Percentiles rank a stretch among this genome's conserved stretches.
These are phyloP conservation scores for Thoreauomyces humboldtii DNA, from an alignment of 192 early-diverging fungal species.

Conservation along the genomic window DNA sequence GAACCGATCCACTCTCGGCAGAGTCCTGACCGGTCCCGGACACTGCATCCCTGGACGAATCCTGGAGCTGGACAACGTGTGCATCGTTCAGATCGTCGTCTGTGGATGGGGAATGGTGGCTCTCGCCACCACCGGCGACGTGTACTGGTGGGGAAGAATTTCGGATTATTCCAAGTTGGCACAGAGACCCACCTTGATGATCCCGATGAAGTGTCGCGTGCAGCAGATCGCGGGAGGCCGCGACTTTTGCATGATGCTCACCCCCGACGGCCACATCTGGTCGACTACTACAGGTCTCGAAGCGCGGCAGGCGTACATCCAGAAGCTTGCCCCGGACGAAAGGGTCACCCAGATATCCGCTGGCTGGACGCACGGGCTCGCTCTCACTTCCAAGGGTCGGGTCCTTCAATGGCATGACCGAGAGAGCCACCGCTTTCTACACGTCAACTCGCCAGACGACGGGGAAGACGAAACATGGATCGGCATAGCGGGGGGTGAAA, in stretches of 20 bases:
- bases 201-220: background rate
- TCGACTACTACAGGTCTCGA: background rate
- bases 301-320: background rate
- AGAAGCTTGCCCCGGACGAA: background rate
- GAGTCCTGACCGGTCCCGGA: background rate
- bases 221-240: conserved; percentile 7
- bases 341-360: background rate
- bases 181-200: background rate
- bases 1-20: background rate
- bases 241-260: background rate
- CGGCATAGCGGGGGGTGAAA: conserved; percentile 5
- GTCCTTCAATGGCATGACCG: background rate
- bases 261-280: background rate
- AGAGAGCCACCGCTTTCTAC: background rate
- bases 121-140: background rate
- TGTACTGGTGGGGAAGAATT: background rate
- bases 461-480: background rate
- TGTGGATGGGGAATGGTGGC: conserved; percentile 13
- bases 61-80: background rate
- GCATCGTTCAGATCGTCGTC: background rate
- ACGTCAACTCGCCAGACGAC: background rate
- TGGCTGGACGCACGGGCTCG: conserved; percentile 10
- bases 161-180: background rate
- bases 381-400: background rate
- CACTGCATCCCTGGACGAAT: conserved; percentile 8